Conservation (phyloP, 495 filamentous ascomycete genomes). For the Astrothelium macrocarpum region DNA sequence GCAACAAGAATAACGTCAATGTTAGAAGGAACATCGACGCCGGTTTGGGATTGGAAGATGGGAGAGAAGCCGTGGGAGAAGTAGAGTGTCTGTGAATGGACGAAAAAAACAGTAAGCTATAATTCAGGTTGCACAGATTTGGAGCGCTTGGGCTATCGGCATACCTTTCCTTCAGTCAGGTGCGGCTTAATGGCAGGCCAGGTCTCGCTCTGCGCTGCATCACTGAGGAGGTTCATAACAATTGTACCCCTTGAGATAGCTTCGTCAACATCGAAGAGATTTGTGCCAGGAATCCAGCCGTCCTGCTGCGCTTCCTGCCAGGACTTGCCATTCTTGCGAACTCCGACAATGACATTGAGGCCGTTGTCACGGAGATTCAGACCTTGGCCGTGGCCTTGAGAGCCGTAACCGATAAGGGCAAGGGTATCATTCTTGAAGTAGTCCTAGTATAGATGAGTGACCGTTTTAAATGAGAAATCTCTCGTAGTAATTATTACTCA, state of each 20-base stretch:
- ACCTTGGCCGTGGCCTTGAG: conserved; percentile 96
- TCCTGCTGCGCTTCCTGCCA: conserved; percentile 97
- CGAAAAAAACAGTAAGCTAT: no score
- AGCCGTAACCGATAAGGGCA: conserved; percentile 97
- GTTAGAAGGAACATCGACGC: conserved; percentile 89
- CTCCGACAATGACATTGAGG: conserved; percentile 95
- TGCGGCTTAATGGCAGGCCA: conserved; percentile 97
- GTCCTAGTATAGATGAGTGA: conserved; percentile 44
- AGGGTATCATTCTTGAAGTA: conserved; percentile 99
- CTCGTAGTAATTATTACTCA: conserved; percentile 38
- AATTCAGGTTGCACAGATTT: conserved; percentile 1
- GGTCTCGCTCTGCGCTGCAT: conserved; percentile 95
- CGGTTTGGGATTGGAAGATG: conserved; percentile 98
- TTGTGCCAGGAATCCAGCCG: conserved; percentile 96
- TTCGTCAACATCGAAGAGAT: conserved; percentile 94
- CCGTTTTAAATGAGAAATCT: neutral
- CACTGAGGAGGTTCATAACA: conserved; percentile 96
- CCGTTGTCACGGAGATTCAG: conserved; percentile 99
- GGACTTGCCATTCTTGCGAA: conserved; percentile 93
- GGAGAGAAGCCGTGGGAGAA: conserved; percentile 99
- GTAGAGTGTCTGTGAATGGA: conserved; percentile 68
- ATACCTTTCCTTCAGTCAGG: conserved; percentile 92
- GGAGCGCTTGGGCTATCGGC: conserved; percentile 14
- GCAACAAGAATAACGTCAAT: conserved; percentile 99
- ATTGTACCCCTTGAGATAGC: conserved; percentile 90